These are phyloP conservation scores for Coemansia sp. DNA, from an alignment of 192 early-diverging fungal species.

Conservation along the genomic window DNA sequence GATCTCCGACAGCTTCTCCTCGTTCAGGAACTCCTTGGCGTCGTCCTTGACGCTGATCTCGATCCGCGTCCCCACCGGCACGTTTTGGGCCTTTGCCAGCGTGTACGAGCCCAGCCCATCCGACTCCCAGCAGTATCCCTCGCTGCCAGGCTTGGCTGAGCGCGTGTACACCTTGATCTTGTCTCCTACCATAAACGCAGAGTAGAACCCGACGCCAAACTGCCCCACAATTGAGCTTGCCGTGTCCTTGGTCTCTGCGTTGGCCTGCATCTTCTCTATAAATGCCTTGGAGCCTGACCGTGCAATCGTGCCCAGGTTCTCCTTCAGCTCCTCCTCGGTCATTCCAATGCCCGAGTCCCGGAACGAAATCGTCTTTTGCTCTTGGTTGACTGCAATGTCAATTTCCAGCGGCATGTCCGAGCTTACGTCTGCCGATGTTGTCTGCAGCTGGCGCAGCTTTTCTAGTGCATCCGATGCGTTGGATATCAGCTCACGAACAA, in stretches of 20 bases:
- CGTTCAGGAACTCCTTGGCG: slow-evolving; percentile 77
- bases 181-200: slow-evolving; percentile 94
- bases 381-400: slow-evolving; percentile 72
- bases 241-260: slow-evolving; percentile 50
- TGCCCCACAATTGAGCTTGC: slow-evolving; percentile 87
- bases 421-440: slow-evolving; percentile 77
- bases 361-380: slow-evolving; percentile 74
- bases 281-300: slow-evolving; percentile 91
- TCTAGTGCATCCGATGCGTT: slow-evolving; percentile 97
- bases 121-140: slow-evolving; percentile 94
- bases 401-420: slow-evolving; percentile 78
- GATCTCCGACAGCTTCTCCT: slow-evolving; percentile 62
- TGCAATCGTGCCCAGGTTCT: slow-evolving; percentile 96
- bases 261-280: slow-evolving; percentile 66
- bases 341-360: slow-evolving; percentile 95
- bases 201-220: slow-evolving; percentile 99
- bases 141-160: slow-evolving; percentile 71
- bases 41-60: slow-evolving; percentile 87
- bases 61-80: slow-evolving; percentile 94
- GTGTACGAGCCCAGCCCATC: slow-evolving; percentile 87
- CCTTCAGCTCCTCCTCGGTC: slow-evolving; percentile 82
- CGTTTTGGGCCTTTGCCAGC: slow-evolving; percentile 85
- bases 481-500: slow-evolving; percentile 94
- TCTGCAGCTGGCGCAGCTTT: slow-evolving; percentile 83
- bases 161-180: slow-evolving; percentile 89